These are phyloP conservation scores for Corylus americana DNA, from an alignment of 306 rosid genomes.

Conservation along the genomic window DNA sequence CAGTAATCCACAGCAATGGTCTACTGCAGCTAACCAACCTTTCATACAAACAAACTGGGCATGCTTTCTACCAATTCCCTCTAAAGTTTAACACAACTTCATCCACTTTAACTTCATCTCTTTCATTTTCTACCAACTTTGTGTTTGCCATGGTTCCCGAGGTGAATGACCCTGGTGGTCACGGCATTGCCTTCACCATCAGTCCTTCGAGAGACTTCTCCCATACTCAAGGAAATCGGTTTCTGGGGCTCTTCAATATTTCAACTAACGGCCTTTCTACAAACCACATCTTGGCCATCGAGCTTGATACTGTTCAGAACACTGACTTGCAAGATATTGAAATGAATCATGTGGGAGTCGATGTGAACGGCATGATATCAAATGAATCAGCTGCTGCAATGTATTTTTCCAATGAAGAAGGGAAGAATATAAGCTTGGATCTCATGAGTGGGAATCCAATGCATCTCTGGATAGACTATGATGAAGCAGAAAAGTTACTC, in stretches of 20 bases:
- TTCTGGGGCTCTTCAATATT: background rate
- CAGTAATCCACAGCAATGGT: too few relatives aligned
- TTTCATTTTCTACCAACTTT: background rate
- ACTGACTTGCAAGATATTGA: background rate
- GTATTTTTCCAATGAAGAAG: slow-evolving; percentile 7
- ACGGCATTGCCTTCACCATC: too few relatives aligned
- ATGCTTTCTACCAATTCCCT: too few relatives aligned
- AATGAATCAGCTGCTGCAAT: slow-evolving; percentile 5
- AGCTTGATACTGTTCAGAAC: slow-evolving; percentile 4
- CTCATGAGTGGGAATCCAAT: slow-evolving; percentile 31
- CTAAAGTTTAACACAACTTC: too few relatives aligned
- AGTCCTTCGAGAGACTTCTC: background rate
- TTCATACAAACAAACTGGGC: too few relatives aligned
- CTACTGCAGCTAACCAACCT: too few relatives aligned
- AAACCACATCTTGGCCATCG: slow-evolving; percentile 40
- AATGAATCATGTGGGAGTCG: slow-evolving; percentile 33
- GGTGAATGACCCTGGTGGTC: too few relatives aligned
- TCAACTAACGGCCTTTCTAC: background rate
- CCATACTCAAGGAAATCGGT: background rate
- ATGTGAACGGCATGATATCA: slow-evolving; percentile 30
- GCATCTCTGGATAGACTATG: slow-evolving; percentile 12
- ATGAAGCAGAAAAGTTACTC: background rate
- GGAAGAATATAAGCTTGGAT: background rate
- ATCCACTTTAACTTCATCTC: background rate
- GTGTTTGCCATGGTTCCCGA: background rate